phyloP scores from a whole-genome alignment of 257 asterid species.

The Marsdenia floribunda region DNA sequence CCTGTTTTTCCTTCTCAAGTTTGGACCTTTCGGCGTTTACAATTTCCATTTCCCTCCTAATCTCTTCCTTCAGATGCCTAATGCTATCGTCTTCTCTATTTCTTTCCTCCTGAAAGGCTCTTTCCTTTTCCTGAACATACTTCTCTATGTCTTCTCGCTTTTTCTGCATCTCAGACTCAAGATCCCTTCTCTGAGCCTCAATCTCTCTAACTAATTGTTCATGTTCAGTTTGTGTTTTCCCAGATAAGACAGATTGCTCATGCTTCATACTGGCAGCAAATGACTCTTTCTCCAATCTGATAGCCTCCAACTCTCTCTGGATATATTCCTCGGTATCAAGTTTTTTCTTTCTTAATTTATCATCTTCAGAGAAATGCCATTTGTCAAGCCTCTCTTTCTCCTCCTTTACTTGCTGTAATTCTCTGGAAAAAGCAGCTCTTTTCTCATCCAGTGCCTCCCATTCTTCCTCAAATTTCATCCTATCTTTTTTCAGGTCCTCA shows the following conservation, averaged over 20 bases:
- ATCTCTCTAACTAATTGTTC: constrained; percentile 45
- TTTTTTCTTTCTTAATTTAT: constrained; percentile 48
- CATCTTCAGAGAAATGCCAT: constrained; percentile 37
- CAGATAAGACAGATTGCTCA: constrained; percentile 46
- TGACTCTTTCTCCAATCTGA: constrained; percentile 60
- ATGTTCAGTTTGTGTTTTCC: constrained; percentile 42
- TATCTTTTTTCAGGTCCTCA: constrained; percentile 62
- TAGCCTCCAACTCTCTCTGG: constrained; percentile 58
- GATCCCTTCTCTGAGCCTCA: constrained; percentile 50
- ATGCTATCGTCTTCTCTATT: constrained; percentile 39
- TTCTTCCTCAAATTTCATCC: constrained; percentile 65
- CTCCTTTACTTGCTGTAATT: constrained; percentile 39
- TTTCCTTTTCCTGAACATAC: constrained; percentile 47
- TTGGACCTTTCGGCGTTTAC: constrained; percentile 36
- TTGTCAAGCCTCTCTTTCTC: constrained; percentile 47
- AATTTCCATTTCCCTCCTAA: constrained; percentile 39
- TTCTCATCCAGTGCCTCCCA: constrained; percentile 84
- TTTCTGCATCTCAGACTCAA: constrained; percentile 60
- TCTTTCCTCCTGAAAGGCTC: constrained; percentile 42
- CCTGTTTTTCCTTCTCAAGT: constrained; percentile 59
- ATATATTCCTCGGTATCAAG: constrained; percentile 44
- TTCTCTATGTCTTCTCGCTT: constrained; percentile 59
- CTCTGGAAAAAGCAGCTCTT: constrained; percentile 43
- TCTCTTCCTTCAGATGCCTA: constrained; percentile 40
- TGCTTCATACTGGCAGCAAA: constrained; percentile 63